Evolutionary conservation across 768 basidiomycete genomes (phyloP).

Genomic region (Macrolepiota fuliginosa): DNA sequence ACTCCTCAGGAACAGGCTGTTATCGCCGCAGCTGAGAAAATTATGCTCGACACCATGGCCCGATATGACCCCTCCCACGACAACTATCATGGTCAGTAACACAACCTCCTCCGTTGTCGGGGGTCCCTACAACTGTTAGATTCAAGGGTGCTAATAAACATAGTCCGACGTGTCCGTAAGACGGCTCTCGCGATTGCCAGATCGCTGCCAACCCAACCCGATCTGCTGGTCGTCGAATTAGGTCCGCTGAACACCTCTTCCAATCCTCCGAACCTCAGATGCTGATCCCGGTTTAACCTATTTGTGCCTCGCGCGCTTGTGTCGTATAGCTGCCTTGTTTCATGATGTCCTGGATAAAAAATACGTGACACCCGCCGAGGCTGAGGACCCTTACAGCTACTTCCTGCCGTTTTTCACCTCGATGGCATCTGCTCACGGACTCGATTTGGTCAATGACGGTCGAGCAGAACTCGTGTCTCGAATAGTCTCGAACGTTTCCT

Average conservation of each 20-base stretch:
- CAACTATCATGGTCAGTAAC: slow-evolving; percentile 63
- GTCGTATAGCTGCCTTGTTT: slow-evolving; percentile 64
- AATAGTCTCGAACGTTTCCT: slow-evolving; percentile 80
- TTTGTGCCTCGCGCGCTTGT: slow-evolving; percentile 9
- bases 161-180: slow-evolving; percentile 80
- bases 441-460: slow-evolving; percentile 61
- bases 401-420: slow-evolving; percentile 65
- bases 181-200: slow-evolving; percentile 71
- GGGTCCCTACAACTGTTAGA: slow-evolving; percentile 3
- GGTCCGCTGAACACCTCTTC: slow-evolving; percentile 25
- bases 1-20: slow-evolving; percentile 46
- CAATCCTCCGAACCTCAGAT: neutral
- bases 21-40: slow-evolving; percentile 57
- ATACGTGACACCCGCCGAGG: slow-evolving; percentile 59
- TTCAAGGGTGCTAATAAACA: slow-evolving; percentile 12
- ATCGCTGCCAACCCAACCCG: slow-evolving; percentile 45
- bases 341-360: slow-evolving; percentile 90
- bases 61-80: slow-evolving; percentile 83
- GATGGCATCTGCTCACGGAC: slow-evolving; percentile 36
- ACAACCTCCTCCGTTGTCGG: neutral
- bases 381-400: slow-evolving; percentile 60
- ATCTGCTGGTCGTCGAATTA: slow-evolving; percentile 77
- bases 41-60: slow-evolving; percentile 74
- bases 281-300: neutral
- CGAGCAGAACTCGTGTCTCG: slow-evolving; percentile 52